These are phyloP conservation scores for Candida neerlandica DNA, from an alignment of 1,139 yeast species.

Conservation along the genomic window DNA sequence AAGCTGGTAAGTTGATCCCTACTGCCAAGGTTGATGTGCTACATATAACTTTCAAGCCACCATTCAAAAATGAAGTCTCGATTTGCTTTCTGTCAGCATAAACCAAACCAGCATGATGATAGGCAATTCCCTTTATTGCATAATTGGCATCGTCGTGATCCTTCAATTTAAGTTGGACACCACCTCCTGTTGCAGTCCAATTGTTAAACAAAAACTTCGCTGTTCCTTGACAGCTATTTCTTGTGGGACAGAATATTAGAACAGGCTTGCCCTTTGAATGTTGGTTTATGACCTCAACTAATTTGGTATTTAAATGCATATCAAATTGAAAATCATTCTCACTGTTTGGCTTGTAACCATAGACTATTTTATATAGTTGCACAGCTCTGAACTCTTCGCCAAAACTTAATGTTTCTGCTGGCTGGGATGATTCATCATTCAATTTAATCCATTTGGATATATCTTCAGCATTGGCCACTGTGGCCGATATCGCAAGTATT, in stretches of 20 bases:
- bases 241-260: constrained; percentile 55
- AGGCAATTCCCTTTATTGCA: constrained; percentile 44
- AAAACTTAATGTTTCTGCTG: constrained; percentile 38
- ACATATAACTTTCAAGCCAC: constrained; percentile 46
- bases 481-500: constrained; percentile 55
- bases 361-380: constrained; percentile 39
- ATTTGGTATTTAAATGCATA: constrained; percentile 36
- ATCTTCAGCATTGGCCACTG: constrained; percentile 54
- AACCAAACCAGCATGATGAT: constrained; percentile 61
- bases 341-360: constrained; percentile 37
- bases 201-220: constrained; percentile 38
- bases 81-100: constrained; percentile 44
- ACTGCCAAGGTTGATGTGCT: constrained; percentile 64
- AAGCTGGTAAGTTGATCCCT: constrained; percentile 66
- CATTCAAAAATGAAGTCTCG: constrained; percentile 47
- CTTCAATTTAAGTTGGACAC: constrained; percentile 13
- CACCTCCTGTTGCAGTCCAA: background rate
- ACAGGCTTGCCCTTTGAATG: constrained; percentile 46
- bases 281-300: constrained; percentile 34
- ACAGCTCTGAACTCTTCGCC: constrained; percentile 53
- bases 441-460: constrained; percentile 47
- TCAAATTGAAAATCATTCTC: constrained; percentile 51
- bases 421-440: constrained; percentile 16
- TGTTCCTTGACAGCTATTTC: constrained; percentile 48
- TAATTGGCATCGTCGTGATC: constrained; percentile 32